Percentiles rank a stretch among this genome's conserved stretches.
phyloP scores from a whole-genome alignment of 116 monocot genomes.

The Phalaenopsis hybrid region DNA sequence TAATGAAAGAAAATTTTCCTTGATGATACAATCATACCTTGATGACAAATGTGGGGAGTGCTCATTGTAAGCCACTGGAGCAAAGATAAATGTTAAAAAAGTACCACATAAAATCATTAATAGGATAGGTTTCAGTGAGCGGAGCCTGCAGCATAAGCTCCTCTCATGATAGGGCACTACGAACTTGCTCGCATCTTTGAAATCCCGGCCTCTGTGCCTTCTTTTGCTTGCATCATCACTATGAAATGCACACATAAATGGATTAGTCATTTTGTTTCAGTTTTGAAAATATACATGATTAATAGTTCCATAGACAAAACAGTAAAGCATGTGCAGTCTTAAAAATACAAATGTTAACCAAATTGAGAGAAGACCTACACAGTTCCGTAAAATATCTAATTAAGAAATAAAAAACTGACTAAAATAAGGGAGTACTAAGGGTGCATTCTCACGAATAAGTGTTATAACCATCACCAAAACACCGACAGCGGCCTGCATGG shows the following conservation, averaged over 20 bases:
- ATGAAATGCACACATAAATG: not conserved
- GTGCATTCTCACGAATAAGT: no score
- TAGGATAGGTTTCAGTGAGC: slow-evolving; percentile 23
- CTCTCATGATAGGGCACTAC: slow-evolving; percentile 13
- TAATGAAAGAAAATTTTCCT: not conserved
- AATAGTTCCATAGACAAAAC: not conserved
- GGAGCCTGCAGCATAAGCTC: slow-evolving; percentile 30
- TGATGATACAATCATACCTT: slow-evolving; percentile 11
- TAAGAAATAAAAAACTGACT: not conserved
- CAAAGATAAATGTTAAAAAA: slow-evolving; percentile 25
- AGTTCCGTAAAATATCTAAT: not conserved
- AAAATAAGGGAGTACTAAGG: no score
- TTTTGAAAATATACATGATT: not conserved
- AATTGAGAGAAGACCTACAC: not conserved
- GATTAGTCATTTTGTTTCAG: not conserved
- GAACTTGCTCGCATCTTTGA: slow-evolving; percentile 22
- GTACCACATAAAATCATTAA: slow-evolving; percentile 35
- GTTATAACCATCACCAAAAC: no score
- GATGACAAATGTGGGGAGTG: slow-evolving; percentile 13
- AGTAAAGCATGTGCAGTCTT: not conserved
- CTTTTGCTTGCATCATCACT: slow-evolving; percentile 40
- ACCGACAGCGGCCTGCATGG: no score
- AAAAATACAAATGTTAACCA: not conserved
- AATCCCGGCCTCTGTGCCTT: slow-evolving; percentile 15
- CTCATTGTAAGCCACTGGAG: slow-evolving; percentile 25